Percentiles rank a stretch among this genome's conserved stretches.
phyloP scores from a whole-genome alignment of 345 rosid genomes.

The Salix exigua region DNA sequence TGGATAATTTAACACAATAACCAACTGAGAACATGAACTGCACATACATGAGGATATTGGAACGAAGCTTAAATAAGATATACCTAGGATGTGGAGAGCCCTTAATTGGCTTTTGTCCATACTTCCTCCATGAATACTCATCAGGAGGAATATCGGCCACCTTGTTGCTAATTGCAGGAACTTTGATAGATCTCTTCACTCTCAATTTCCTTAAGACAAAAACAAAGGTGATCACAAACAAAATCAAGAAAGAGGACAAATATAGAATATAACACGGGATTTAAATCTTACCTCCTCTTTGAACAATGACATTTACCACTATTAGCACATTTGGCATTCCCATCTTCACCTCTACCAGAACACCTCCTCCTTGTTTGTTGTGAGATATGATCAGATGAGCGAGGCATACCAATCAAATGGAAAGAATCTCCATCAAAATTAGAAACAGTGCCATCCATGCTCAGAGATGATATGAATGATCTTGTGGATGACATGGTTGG shows the following conservation, averaged over 20 bases:
- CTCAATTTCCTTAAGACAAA: constrained; percentile 48
- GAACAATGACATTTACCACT: constrained; percentile 74
- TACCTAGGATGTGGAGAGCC: constrained; percentile 88
- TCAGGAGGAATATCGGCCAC: constrained; percentile 83
- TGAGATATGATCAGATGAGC: constrained; percentile 41
- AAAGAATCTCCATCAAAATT: constrained; percentile 48
- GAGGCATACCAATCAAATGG: constrained; percentile 54
- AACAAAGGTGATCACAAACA: not conserved
- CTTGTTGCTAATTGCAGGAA: constrained; percentile 86
- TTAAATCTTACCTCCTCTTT: constrained; percentile 52
- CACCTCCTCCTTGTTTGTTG: constrained; percentile 54
- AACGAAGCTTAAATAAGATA: not conserved
- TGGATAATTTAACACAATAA: not conserved
- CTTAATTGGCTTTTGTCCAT: constrained; percentile 82
- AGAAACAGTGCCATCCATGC: constrained; percentile 53
- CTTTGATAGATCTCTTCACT: constrained; percentile 64
- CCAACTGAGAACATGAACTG: not conserved
- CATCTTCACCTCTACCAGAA: constrained; percentile 58
- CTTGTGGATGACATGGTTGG: constrained; percentile 57
- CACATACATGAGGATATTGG: not conserved
- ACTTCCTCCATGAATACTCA: constrained; percentile 83
- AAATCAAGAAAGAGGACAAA: not conserved
- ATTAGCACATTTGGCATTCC: constrained; percentile 52
- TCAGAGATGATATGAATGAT: constrained; percentile 61
- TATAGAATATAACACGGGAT: not conserved